A percentile compares a stretch with the other conserved stretches of the same genome.
phyloP scores from a whole-genome alignment of 73 alveolate species.

The Tetrahymena thermophila region DNA sequence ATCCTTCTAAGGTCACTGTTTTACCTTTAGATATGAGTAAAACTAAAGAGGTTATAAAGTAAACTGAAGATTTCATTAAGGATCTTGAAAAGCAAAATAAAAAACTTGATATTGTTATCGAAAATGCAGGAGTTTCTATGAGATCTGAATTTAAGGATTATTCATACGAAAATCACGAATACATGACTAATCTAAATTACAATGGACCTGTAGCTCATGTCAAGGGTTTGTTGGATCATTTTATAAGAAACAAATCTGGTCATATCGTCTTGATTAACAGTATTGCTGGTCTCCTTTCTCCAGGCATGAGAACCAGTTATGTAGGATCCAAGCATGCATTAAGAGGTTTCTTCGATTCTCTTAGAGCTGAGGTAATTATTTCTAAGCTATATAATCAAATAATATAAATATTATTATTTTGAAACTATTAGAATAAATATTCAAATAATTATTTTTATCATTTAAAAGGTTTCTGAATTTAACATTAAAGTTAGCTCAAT shows the following conservation, averaged over 20 bases:
- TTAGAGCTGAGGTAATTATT: slow-evolving; percentile 11
- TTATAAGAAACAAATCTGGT: background rate
- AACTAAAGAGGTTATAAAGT: background rate
- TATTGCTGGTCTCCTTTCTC: slow-evolving; percentile 18
- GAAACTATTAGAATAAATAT: background rate
- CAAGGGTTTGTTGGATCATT: slow-evolving; percentile 3
- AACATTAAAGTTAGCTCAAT: background rate
- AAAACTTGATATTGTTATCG: slow-evolving; percentile 12
- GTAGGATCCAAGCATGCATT: slow-evolving; percentile 19
- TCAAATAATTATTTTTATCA: background rate
- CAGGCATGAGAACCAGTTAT: slow-evolving; percentile 25
- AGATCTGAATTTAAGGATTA: slow-evolving; percentile 11
- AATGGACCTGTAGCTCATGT: slow-evolving; percentile 16
- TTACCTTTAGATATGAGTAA: background rate
- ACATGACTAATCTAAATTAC: slow-evolving; percentile 8
- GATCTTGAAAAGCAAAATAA: background rate
- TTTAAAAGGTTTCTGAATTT: background rate
- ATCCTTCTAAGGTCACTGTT: background rate
- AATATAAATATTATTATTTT: background rate
- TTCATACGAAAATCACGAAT: background rate
- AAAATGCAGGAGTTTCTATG: slow-evolving; percentile 32
- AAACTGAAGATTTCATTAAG: background rate
- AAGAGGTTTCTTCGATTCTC: slow-evolving; percentile 6
- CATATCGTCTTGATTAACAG: slow-evolving; percentile 23
- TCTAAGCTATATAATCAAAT: too few relatives aligned